phyloP scores from a whole-genome alignment of 225 moss, liverwort and hornwort genomes.

The Pseudisothecium myosuroides region DNA sequence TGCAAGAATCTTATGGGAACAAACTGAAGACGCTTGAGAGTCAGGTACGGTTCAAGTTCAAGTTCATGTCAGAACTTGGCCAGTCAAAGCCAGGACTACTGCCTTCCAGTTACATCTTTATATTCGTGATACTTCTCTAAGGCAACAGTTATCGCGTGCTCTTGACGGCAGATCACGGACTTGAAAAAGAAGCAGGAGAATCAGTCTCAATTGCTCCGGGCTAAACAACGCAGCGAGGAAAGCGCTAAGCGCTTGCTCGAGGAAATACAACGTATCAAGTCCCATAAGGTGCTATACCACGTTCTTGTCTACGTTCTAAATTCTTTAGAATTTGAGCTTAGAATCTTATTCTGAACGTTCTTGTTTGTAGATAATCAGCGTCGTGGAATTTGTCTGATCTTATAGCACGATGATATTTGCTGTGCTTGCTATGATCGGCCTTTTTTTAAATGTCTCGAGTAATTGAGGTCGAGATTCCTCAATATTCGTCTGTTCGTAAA shows the following conservation, averaged over 20 bases:
- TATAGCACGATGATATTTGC: not conserved
- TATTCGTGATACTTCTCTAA: not conserved
- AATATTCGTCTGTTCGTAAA: not conserved
- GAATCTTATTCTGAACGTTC: not conserved
- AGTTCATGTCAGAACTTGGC: not conserved
- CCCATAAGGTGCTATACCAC: slow-evolving; percentile 59
- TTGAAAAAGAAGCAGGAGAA: slow-evolving; percentile 95
- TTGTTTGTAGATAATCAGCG: not conserved
- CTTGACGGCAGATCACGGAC: slow-evolving; percentile 57
- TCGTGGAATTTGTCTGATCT: not conserved
- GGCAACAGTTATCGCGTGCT: not conserved
- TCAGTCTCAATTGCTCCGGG: slow-evolving; percentile 74
- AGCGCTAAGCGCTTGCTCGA: slow-evolving; percentile 81
- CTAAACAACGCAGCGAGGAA: slow-evolving; percentile 89
- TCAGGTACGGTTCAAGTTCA: slow-evolving; percentile 24
- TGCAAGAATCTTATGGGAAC: slow-evolving; percentile 47
- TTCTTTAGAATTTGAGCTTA: not conserved
- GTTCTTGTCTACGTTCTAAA: not conserved
- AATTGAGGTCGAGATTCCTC: not conserved
- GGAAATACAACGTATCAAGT: slow-evolving; percentile 89
- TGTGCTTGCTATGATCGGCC: not conserved
- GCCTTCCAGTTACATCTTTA: not conserved
- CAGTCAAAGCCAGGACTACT: not conserved
- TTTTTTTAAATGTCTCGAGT: not conserved
- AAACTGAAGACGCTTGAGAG: slow-evolving; percentile 48